phyloP scores from a whole-genome alignment of 768 basidiomycete species.

The Psilocybe azurescens region DNA sequence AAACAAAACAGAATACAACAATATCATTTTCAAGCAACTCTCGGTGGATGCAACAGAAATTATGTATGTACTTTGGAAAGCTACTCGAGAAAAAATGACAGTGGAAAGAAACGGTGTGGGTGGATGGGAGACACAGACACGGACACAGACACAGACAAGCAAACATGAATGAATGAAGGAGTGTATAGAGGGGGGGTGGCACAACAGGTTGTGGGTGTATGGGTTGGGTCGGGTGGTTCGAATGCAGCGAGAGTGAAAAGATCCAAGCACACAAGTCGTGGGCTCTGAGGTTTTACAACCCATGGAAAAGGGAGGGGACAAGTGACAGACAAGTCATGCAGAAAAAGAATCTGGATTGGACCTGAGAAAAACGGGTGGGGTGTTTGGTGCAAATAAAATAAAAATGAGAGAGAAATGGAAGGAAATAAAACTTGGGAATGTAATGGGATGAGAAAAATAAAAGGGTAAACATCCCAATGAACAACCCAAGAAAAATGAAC shows the following conservation, averaged over 20 bases:
- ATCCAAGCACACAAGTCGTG: conserved; percentile 21
- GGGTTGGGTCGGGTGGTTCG: background rate
- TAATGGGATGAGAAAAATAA: too few relatives aligned
- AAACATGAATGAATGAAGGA: conserved; percentile 31
- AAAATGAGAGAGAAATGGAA: conserved; percentile 12
- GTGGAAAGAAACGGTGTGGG: background rate
- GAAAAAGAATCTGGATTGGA: background rate
- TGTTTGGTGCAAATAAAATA: background rate
- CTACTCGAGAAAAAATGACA: background rate
- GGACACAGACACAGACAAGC: conserved; percentile 10
- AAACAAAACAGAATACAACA: background rate
- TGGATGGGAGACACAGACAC: conserved; percentile 11
- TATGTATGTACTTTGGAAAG: background rate
- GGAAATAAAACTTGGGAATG: conserved; percentile 6
- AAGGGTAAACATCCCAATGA: too few relatives aligned
- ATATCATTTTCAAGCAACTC: background rate
- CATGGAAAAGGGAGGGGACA: conserved; percentile 9
- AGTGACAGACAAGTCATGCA: conserved; percentile 7
- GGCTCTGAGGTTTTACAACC: conserved; percentile 19
- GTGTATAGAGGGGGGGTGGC: conserved; percentile 23
- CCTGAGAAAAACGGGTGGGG: background rate
- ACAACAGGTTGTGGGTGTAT: conserved; percentile 22
- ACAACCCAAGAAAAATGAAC: too few relatives aligned
- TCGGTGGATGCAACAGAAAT: background rate
- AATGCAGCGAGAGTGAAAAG: conserved; percentile 5